Evolutionary conservation across 345 rosid genomes (phyloP), one percentile per base, ranked within the genome.

Genomic region (Aquilaria sinensis): DNA sequence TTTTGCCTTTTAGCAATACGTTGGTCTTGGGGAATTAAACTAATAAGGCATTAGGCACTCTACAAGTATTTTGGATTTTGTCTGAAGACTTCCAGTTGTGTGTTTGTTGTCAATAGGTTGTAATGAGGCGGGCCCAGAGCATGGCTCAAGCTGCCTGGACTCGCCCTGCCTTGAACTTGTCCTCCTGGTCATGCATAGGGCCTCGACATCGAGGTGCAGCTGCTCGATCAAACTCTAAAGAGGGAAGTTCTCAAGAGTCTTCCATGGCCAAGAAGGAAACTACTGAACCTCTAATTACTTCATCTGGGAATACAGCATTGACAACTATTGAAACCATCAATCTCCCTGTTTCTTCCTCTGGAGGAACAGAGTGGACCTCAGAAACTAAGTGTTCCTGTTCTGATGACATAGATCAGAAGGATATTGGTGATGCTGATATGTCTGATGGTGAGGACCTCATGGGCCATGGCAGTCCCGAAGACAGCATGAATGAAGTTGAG

Each of bases 121-220:
- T 89, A 62, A 85, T 89, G 96, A 92, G 72, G 74, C 82, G 91
- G 73, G 98, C 97, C 23, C 97, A 87, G 73, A 89, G 82, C 82
- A 87, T 92, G 96, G 88, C 89, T 57, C 89, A 83, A 34, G 80
- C 86, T 29, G 86, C 89, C 31, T 80, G 81, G 84, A 80, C 82
- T 61, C 84, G 92, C 15, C 96, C 96, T 67, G 62, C 80, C 51
- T 78, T 89, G 45, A 66, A 62, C 71, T 71, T 92, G 65, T 74
- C 95, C 29, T 81, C 96, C 9, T 87, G 91, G 90, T 85, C 97
- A 31, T 92, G 97, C 77, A 87, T 93, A n/a, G 94, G 98, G 60
- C 96, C 97, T n/a, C 86, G 91, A 10, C 88, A 77, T 61, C 87
- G 89, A 63, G 73, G 69, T 54, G 37, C 79, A 47, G 78, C 72